These are phyloP conservation scores for Amanita inopinata DNA, from an alignment of 768 basidiomycete genomes.

Conservation along the genomic window DNA sequence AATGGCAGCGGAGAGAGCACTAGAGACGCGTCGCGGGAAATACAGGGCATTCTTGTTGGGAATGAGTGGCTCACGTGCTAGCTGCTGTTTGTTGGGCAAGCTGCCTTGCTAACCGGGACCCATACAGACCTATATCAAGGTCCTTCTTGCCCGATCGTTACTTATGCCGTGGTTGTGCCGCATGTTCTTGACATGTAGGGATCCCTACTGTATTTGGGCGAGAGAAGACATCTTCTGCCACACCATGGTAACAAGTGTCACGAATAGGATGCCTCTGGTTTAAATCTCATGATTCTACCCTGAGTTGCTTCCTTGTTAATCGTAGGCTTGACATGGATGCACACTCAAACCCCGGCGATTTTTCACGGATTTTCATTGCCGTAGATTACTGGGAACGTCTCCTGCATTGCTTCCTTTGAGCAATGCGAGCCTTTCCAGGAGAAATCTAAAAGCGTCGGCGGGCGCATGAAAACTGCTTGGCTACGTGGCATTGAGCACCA, in stretches of 20 bases:
- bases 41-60: conserved; percentile 14
- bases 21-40: conserved; percentile 46
- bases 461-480: conserved; percentile 46
- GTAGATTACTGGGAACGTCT: conserved; percentile 29
- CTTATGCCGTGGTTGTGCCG: conserved; percentile 11
- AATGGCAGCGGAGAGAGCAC: conserved; percentile 17
- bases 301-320: conserved; percentile 14
- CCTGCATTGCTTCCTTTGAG: conserved; percentile 14
- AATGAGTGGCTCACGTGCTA: conserved; percentile 36
- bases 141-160: conserved; percentile 1
- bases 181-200: conserved; percentile 7
- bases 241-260: conserved; percentile 19
- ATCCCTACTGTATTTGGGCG: conserved; percentile 8
- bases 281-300: conserved; percentile 36
- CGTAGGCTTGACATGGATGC: conserved; percentile 13
- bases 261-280: conserved; percentile 31
- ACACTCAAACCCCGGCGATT: conserved; percentile 39
- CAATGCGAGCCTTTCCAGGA: conserved; percentile 15
- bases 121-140: conserved; percentile 16
- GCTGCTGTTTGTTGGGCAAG: conserved; percentile 6
- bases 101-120: conserved; percentile 13
- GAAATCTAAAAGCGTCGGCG: conserved; percentile 42
- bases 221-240: conserved; percentile 6
- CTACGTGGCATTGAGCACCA: conserved; percentile 24
- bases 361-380: conserved; percentile 44